A percentile compares a stretch with the other conserved stretches of the same genome.
Evolutionary conservation across 2,329 filamentous ascomycete species (phyloP).

Genomic region (Orbilia blumenaviensis): DNA sequence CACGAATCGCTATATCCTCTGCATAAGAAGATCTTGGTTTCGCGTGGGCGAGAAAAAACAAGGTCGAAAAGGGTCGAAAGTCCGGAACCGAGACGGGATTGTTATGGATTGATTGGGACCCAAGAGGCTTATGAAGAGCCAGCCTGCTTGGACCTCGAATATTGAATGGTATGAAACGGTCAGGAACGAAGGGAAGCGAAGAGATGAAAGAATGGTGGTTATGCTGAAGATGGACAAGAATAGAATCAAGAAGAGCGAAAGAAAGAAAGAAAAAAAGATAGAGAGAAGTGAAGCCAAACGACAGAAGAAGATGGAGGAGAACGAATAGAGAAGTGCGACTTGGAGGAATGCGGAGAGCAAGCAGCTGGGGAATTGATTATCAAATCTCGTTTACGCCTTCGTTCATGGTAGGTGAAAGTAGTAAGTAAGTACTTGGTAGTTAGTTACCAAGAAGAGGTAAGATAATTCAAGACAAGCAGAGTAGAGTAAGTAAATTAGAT

Average conservation of each 20-base stretch:
- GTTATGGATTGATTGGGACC: background rate
- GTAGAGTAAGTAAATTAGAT: too few species aligned
- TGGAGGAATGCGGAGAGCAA: conserved; percentile 14
- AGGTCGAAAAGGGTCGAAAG: background rate
- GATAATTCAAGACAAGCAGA: too few species aligned
- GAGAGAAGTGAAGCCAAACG: background rate
- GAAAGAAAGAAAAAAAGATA: conserved; percentile 9
- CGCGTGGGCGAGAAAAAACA: conserved; percentile 42
- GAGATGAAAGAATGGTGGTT: conserved; percentile 32
- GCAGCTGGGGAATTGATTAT: conserved; percentile 34
- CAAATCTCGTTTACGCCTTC: conserved; percentile 46
- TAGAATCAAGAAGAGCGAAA: background rate
- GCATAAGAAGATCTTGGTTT: conserved; percentile 52
- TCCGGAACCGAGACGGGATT: conserved; percentile 1
- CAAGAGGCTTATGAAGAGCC: conserved; percentile 10
- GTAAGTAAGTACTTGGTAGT: too few species aligned
- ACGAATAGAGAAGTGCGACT: background rate
- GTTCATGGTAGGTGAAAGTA: conserved; percentile 7
- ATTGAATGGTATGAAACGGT: conserved; percentile 17
- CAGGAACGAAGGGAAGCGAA: conserved; percentile 36
- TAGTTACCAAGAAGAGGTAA: too few species aligned
- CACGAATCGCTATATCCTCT: conserved; percentile 45
- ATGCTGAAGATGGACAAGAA: background rate
- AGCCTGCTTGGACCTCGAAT: conserved; percentile 31
- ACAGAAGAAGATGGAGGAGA: background rate